These are phyloP conservation scores for Tulasnella sp. DNA, from an alignment of 768 basidiomycete species.

Conservation along the genomic window DNA sequence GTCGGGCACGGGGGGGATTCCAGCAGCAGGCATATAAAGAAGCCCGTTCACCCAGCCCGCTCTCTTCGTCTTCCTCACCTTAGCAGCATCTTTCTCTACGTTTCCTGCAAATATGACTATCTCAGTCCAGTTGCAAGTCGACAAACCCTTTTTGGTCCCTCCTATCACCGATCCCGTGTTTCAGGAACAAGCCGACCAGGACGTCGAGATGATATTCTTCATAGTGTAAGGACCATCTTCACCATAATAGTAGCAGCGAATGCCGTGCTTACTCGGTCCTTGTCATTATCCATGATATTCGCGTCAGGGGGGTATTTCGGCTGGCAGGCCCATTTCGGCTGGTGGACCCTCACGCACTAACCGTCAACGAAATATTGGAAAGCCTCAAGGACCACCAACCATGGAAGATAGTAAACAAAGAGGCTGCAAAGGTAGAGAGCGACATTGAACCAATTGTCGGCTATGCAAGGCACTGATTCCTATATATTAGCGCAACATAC, in stretches of 20 bases:
- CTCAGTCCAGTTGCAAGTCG: background rate
- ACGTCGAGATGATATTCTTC: background rate
- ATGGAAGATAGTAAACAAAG: background rate
- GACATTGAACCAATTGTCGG: no score
- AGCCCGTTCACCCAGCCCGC: no score
- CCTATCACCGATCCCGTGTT: background rate
- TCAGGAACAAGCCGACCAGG: background rate
- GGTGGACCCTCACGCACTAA: no score
- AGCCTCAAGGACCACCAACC: background rate
- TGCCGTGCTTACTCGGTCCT: background rate
- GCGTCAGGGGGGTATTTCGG: background rate
- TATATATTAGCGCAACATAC: no score
- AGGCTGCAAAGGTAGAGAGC: background rate
- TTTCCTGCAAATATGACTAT: background rate
- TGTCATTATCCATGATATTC: background rate
- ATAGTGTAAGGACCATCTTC: background rate
- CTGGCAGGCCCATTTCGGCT: background rate
- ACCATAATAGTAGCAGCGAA: conserved; percentile 28
- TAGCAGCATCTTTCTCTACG: conserved; percentile 28
- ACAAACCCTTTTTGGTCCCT: background rate
- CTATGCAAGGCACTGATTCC: no score
- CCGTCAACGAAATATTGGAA: background rate
- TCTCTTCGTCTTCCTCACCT: conserved; percentile 40
- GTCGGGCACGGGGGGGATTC: no score
- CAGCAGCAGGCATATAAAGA: no score